Conservation (phyloP, 2,329 filamentous ascomycete genomes). For the Huntiella moniliformis region DNA sequence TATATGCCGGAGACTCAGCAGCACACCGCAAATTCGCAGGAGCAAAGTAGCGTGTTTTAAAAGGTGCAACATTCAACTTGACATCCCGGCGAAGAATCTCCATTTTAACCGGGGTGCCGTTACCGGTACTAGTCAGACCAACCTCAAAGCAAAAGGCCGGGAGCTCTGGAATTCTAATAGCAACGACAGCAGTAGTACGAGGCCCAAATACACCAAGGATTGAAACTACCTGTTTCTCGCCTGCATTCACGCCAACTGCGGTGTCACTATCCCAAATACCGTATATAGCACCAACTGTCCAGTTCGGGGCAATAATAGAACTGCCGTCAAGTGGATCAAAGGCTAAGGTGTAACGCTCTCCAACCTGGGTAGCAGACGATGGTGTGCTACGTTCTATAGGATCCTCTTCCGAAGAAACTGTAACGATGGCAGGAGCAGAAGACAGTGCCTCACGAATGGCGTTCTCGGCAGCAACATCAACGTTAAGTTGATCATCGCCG, state of each 20-base stretch:
- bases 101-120: constrained; percentile 4
- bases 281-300: constrained; percentile 39
- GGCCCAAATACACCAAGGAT: constrained; percentile 36
- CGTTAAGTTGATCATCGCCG: constrained; percentile 41
- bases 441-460: constrained; percentile 26
- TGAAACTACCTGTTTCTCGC: constrained; percentile 26
- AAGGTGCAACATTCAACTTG: constrained; percentile 20
- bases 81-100: constrained; percentile 25
- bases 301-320: constrained; percentile 39
- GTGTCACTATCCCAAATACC: constrained; percentile 36
- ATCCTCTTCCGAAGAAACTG: constrained; percentile 42
- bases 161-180: constrained; percentile 27
- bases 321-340: constrained; percentile 47
- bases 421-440: constrained; percentile 23
- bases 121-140: constrained; percentile 19
- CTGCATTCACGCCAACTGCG: constrained; percentile 24
- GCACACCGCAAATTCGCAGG: constrained; percentile 42
- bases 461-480: constrained; percentile 33
- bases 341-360: constrained; percentile 35
- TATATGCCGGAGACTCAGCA: constrained; percentile 30
- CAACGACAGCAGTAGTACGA: constrained; percentile 35
- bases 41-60: constrained; percentile 38
- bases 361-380: background rate
- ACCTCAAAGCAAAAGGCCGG: constrained; percentile 31
- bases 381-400: constrained; percentile 27